Evolutionary conservation across 441 rosid species (phyloP), one percentile per base, ranked within the genome.

Genomic region (Geranium incanum): DNA sequence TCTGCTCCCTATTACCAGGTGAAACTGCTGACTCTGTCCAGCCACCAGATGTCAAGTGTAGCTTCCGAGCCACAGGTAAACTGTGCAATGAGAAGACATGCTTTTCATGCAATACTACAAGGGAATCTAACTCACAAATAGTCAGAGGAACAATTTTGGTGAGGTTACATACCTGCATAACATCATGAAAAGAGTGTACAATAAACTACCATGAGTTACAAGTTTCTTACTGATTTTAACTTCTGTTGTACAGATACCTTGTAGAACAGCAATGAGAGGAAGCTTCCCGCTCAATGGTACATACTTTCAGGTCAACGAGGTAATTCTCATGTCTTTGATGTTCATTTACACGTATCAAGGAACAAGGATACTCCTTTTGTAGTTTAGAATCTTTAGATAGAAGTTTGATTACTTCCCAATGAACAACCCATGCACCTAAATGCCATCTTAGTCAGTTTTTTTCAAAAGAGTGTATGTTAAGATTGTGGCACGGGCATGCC

Each of bases 201-300:
- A 60, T 75, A 33, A 41, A 55, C 68, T 75, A 18, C 68, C 39
- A 64, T 75, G 41, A 41, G 52, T 66, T 74, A 68, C 69, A 36
- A 19, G 65, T 78, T 36, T 36, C 74, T 70, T 65, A 75, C 79
- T 78, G 62, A 81, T 71, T 57, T 70, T 67, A 48, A 68, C 70
- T 76, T 67, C 38, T 70, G 59, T 37, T 76, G 72, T 67, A 74
- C 90, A 95, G 99, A 87, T 95, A 82, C 99, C 99, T 67, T 89
- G 97, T 78, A 78, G 99, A 85, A 92, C 97, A 76, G 99, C 97
- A 60, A 92, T 84, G 97, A 83, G 90, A 84, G 99, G 99, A 86
- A 89, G 95, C 69, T 95, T 95, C 77, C 99, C 99, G 6, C 85
- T 95, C 23, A 95, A 95, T 70, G 97, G 99, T 67, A 95, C 99